phyloP scores from a whole-genome alignment of 2,329 filamentous ascomycete species.

The Alternaria triticimaculans region DNA sequence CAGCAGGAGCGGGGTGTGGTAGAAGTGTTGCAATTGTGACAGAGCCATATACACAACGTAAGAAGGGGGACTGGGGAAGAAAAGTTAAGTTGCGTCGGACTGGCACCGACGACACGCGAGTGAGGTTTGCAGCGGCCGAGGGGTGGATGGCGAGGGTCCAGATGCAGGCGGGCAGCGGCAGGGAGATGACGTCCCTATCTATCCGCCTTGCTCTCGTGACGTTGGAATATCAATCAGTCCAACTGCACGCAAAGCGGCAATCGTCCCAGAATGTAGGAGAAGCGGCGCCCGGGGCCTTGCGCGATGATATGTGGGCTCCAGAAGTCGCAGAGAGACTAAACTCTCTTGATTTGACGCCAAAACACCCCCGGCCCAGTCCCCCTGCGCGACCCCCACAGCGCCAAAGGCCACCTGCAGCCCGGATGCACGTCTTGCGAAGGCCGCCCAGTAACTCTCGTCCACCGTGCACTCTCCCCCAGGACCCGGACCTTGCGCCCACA shows the following conservation, averaged over 20 bases:
- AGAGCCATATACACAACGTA: constrained; percentile 44
- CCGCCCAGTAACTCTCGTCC: constrained; percentile 1
- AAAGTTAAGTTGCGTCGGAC: neutral
- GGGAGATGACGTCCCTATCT: constrained; percentile 14
- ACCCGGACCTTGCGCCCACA: constrained; percentile 7
- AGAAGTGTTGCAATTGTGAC: constrained; percentile 27
- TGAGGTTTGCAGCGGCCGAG: neutral
- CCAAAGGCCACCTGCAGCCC: constrained; percentile 31
- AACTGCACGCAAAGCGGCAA: neutral
- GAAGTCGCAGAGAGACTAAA: constrained; percentile 12
- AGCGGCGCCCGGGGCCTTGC: constrained; percentile 2
- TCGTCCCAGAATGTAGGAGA: constrained; percentile 1
- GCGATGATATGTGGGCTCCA: constrained; percentile 22
- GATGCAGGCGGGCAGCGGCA: neutral
- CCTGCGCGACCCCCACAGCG: constrained; percentile 28
- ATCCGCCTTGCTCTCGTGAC: neutral
- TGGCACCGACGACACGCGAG: constrained; percentile 1
- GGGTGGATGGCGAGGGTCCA: neutral
- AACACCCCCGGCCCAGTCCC: constrained; percentile 13
- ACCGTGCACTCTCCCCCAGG: constrained; percentile 1
- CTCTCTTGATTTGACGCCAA: constrained; percentile 15
- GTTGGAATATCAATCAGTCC: neutral
- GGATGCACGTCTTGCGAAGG: constrained; percentile 20
- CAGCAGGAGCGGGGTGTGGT: constrained; percentile 25
- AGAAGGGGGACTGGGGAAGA: neutral